These are phyloP conservation scores for Auricularia heimuer DNA, from an alignment of 768 basidiomycete genomes.

Conservation along the genomic window DNA sequence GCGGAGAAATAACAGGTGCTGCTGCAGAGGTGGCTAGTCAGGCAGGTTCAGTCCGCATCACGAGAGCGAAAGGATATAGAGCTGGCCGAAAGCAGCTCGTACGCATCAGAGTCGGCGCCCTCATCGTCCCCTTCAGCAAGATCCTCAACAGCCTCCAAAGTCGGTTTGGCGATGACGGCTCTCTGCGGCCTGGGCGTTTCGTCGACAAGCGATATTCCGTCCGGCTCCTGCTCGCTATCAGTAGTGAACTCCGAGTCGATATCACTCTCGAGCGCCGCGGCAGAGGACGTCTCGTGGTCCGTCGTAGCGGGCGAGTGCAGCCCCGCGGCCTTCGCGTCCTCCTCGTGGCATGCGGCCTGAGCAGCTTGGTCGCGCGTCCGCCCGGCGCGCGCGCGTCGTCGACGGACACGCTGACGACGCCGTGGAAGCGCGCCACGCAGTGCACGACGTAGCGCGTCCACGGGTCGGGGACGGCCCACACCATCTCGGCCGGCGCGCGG, in stretches of 20 bases:
- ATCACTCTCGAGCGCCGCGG: background rate
- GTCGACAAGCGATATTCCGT: background rate
- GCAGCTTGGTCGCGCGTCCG: constrained; percentile 62
- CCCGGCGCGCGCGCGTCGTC: constrained; percentile 24
- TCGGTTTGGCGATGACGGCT: background rate
- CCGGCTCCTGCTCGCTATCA: background rate
- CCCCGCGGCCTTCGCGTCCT: constrained; percentile 36
- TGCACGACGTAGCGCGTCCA: constrained; percentile 78
- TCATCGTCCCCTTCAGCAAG: constrained; percentile 2
- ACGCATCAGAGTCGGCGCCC: background rate
- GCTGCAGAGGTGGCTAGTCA: too few species aligned
- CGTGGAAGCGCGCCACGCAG: constrained; percentile 71
- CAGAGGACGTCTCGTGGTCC: constrained; percentile 42
- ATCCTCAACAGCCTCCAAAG: background rate
- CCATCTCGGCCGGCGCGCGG: constrained; percentile 52
- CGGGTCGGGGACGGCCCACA: constrained; percentile 64
- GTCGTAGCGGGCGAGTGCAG: constrained; percentile 68
- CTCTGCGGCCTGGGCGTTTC: background rate
- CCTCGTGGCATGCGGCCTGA: constrained; percentile 64
- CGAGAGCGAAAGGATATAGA: background rate
- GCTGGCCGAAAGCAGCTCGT: background rate
- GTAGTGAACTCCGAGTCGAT: constrained; percentile 1
- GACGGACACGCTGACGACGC: constrained; percentile 74
- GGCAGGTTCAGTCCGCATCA: background rate
- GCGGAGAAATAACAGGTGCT: too few species aligned